phyloP scores from a whole-genome alignment of 2,329 filamentous ascomycete species.

The Pseudocercospora cruenta region DNA sequence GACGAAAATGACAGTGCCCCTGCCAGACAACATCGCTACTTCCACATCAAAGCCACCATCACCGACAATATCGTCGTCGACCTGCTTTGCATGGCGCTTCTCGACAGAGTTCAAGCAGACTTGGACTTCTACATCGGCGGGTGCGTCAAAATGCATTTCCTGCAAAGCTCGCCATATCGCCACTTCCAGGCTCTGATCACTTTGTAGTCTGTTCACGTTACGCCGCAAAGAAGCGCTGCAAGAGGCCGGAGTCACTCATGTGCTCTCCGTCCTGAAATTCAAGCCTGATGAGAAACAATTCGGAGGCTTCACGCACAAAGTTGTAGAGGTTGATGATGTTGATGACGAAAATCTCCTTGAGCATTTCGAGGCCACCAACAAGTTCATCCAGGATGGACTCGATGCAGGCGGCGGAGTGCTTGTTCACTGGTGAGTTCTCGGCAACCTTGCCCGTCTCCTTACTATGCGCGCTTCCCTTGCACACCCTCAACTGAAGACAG shows the following conservation, averaged over 20 bases:
- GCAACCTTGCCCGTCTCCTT: background rate
- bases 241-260: slow-evolving; percentile 79
- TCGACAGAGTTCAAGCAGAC: slow-evolving; percentile 70
- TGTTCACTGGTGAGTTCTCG: slow-evolving; percentile 68
- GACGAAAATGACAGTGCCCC: background rate
- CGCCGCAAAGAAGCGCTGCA: slow-evolving; percentile 70
- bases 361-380: slow-evolving; percentile 75
- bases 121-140: slow-evolving; percentile 78
- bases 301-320: slow-evolving; percentile 65
- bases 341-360: slow-evolving; percentile 85
- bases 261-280: slow-evolving; percentile 79
- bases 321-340: slow-evolving; percentile 86
- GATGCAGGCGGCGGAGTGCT: slow-evolving; percentile 64
- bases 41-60: background rate
- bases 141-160: slow-evolving; percentile 53
- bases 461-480: background rate
- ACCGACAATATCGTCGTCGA: slow-evolving; percentile 8
- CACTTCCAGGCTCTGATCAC: slow-evolving; percentile 33
- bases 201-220: slow-evolving; percentile 73
- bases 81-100: slow-evolving; percentile 53
- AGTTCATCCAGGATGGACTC: slow-evolving; percentile 81
- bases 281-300: slow-evolving; percentile 60
- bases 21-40: background rate
- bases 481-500: background rate
- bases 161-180: slow-evolving; percentile 20